Evolutionary conservation across 768 basidiomycete genomes (phyloP).

Genomic region (Chlorophyllum brunneum): DNA sequence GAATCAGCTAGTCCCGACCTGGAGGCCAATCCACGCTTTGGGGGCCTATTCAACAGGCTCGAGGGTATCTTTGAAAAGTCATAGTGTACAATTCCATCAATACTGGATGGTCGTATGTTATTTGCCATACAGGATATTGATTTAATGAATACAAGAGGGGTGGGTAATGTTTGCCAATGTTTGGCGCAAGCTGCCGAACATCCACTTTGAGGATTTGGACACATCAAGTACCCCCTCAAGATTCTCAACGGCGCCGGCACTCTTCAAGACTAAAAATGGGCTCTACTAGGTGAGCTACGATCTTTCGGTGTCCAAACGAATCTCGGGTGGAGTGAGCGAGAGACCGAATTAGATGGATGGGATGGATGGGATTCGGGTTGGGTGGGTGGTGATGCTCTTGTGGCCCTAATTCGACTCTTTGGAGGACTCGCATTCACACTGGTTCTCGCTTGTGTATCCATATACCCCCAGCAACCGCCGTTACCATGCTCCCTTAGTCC

Average conservation of each 20-base stretch:
- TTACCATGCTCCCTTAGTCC: neutral
- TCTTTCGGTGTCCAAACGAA: slow-evolving; percentile 17
- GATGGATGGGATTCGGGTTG: slow-evolving; percentile 16
- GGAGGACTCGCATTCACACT: slow-evolving; percentile 6
- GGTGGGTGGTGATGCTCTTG: slow-evolving; percentile 26
- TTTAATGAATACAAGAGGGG: neutral
- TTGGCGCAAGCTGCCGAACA: neutral
- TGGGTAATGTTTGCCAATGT: slow-evolving; percentile 7
- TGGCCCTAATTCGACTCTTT: neutral
- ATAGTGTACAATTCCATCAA: no score
- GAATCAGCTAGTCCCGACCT: neutral
- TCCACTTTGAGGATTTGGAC: slow-evolving; percentile 4
- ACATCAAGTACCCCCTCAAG: slow-evolving; percentile 30
- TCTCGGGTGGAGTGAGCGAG: slow-evolving; percentile 16
- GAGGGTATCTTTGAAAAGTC: slow-evolving; percentile 1
- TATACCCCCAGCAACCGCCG: neutral
- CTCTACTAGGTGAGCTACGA: slow-evolving; percentile 68
- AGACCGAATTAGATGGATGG: slow-evolving; percentile 44
- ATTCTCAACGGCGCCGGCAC: slow-evolving; percentile 42
- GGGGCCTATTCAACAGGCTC: neutral
- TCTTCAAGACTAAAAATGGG: slow-evolving; percentile 64
- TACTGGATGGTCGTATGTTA: no score
- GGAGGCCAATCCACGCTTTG: neutral
- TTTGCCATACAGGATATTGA: neutral
- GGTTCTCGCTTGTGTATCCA: neutral